Evolutionary conservation across 108 stramenopile species (phyloP), one percentile per base, ranked within the genome.

Genomic region (Nannochloropsis salina): DNA sequence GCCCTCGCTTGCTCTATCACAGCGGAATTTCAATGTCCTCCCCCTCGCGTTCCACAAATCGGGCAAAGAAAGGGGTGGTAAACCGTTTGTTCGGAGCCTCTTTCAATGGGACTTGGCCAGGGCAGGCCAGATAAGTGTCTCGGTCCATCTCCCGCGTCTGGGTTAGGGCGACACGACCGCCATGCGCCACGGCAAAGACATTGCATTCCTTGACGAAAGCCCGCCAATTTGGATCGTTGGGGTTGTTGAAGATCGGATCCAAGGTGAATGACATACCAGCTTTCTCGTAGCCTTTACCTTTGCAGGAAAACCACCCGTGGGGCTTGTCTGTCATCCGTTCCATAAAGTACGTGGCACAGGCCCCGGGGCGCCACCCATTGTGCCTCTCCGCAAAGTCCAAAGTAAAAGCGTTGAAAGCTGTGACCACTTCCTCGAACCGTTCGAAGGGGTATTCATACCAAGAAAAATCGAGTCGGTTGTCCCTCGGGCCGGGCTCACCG

Each of bases 311-410:
- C 61, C 61, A 74, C n/a, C 61, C 61, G 61, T 74, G 15, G 61
- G 61, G 61, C 61, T 74, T 74, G 3, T 74, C 2, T 6, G 61
- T 74, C 61, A 74, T 74, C 6, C 61, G 61, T n/a, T 74, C 61
- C 61, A 74, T 74, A n/a, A 74, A 74, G 61, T 74, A 74, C 61
- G 61, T 74, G 61, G 61, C 61, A 74, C 61, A 74, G 20, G 61
- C 61, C 61, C 61, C 61, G 20, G 61, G 61, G 20, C 61, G 61
- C 61, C 61, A 74, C 61, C 61, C 61, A 74, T n/a, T n/a, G n/a
- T 74, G 15, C 8, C 61, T 15, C 61, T n/a, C 61, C 5, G 61
- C 61, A 74, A 74, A 74, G 61, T 74, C 61, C 8, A 74, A 74
- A n/a, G 61, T 74, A n/a, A 74, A 74, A 4, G 61, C 61, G 61